phyloP scores from a whole-genome alignment of 2,329 filamentous ascomycete genomes.

The Beauveria brongniartii region DNA sequence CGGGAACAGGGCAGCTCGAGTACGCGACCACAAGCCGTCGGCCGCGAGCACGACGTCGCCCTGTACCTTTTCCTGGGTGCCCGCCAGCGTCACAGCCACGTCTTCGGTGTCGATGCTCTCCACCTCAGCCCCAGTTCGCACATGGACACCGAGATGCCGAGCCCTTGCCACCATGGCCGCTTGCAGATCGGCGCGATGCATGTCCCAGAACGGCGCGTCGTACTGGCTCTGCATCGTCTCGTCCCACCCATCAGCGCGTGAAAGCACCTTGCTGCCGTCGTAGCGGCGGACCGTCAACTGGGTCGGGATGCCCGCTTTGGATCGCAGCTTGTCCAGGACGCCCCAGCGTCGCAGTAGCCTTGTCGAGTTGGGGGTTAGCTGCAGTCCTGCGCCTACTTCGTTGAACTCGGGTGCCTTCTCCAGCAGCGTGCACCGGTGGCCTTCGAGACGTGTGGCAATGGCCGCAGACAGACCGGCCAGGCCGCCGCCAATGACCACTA shows the following conservation, averaged over 20 bases:
- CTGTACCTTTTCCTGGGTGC: conserved; percentile 18
- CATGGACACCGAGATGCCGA: conserved; percentile 41
- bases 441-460: background rate
- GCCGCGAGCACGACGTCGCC: conserved; percentile 54
- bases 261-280: conserved; percentile 40
- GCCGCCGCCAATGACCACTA: background rate
- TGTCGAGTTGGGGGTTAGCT: conserved; percentile 43
- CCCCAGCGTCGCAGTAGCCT: conserved; percentile 42
- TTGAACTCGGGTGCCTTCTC: background rate
- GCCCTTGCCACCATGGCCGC: conserved; percentile 43
- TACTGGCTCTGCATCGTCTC: conserved; percentile 46
- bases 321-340: conserved; percentile 35
- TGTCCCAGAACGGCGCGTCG: conserved; percentile 46
- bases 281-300: conserved; percentile 45
- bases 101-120: conserved; percentile 38
- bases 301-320: conserved; percentile 32
- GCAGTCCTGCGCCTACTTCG: conserved; percentile 45
- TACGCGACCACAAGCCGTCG: conserved; percentile 56
- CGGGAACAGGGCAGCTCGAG: conserved; percentile 37
- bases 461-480: background rate
- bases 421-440: background rate
- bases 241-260: conserved; percentile 37
- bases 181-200: conserved; percentile 57
- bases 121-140: conserved; percentile 42
- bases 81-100: conserved; percentile 32